phyloP scores from a whole-genome alignment of 176 grass and related monocot genomes.

The Coix lacrymajobi region DNA sequence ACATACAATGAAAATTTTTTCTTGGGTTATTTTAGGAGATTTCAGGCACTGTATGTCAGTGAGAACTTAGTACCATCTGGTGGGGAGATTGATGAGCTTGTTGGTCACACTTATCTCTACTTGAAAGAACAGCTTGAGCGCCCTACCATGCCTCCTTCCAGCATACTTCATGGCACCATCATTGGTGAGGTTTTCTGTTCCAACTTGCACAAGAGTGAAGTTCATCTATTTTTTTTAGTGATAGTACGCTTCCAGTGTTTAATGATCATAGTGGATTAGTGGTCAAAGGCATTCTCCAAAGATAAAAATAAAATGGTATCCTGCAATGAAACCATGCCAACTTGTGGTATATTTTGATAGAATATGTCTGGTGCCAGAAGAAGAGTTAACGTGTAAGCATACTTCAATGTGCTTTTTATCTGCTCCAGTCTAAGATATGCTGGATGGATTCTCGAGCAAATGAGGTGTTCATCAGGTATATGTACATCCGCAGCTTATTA shows the following conservation, averaged over 20 bases:
- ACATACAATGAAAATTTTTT: background rate
- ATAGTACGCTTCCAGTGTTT: background rate
- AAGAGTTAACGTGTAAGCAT: background rate
- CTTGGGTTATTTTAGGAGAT: slow-evolving; percentile 58
- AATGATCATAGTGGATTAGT: background rate
- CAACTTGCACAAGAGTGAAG: background rate
- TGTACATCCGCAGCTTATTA: background rate
- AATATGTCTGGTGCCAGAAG: slow-evolving; percentile 2
- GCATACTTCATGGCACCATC: slow-evolving; percentile 95
- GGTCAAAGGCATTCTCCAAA: background rate
- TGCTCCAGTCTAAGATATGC: background rate
- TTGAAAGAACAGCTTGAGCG: slow-evolving; percentile 84
- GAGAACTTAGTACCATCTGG: slow-evolving; percentile 55
- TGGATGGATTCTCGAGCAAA: background rate
- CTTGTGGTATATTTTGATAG: background rate
- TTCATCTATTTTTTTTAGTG: background rate
- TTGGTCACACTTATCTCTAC: slow-evolving; percentile 89
- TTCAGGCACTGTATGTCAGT: slow-evolving; percentile 69
- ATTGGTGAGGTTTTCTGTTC: slow-evolving; percentile 64
- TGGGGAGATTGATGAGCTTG: slow-evolving; percentile 74
- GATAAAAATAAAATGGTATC: background rate
- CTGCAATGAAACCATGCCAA: background rate
- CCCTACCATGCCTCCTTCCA: slow-evolving; percentile 60
- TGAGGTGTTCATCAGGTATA: background rate
- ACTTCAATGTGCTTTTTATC: background rate